Percentiles rank a stretch among this genome's conserved stretches.
Conservation (phyloP, 225 moss, liverwort and hornwort genomes). For the Physcomitrium patens region DNA sequence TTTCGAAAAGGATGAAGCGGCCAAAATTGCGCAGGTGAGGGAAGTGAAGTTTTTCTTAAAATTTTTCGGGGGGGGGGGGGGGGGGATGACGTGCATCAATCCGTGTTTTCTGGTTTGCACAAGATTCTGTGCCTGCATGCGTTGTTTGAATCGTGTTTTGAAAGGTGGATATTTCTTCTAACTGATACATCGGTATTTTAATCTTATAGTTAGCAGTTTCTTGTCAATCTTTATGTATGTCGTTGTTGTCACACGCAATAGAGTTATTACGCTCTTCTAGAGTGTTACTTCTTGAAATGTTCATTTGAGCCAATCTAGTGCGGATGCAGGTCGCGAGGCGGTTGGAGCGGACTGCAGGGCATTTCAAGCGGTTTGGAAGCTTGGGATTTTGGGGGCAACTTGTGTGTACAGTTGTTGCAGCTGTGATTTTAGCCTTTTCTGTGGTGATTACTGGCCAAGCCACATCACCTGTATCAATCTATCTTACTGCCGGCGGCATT, state of each 20-base stretch:
- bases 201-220: not conserved
- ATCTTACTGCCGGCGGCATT: constrained; percentile 74
- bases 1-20: constrained; percentile 29
- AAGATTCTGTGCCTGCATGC: not conserved
- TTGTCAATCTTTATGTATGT: not conserved
- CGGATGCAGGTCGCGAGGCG: constrained; percentile 70
- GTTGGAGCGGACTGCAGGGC: constrained; percentile 74
- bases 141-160: not conserved
- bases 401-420: constrained; percentile 71
- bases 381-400: constrained; percentile 86
- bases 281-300: not conserved
- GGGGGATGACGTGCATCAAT: not conserved
- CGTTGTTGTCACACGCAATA: not conserved
- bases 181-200: not conserved
- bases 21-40: constrained; percentile 46
- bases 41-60: not conserved
- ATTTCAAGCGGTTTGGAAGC: constrained; percentile 78
- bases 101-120: no score
- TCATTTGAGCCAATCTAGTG: not conserved
- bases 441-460: constrained; percentile 75
- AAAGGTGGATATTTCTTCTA: not conserved
- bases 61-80: not conserved
- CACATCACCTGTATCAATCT: constrained; percentile 68
- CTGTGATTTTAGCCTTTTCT: constrained; percentile 80
- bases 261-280: not conserved